phyloP scores from a whole-genome alignment of 1,284 basidiomycete genomes.

The Anthracocystis setariae region DNA sequence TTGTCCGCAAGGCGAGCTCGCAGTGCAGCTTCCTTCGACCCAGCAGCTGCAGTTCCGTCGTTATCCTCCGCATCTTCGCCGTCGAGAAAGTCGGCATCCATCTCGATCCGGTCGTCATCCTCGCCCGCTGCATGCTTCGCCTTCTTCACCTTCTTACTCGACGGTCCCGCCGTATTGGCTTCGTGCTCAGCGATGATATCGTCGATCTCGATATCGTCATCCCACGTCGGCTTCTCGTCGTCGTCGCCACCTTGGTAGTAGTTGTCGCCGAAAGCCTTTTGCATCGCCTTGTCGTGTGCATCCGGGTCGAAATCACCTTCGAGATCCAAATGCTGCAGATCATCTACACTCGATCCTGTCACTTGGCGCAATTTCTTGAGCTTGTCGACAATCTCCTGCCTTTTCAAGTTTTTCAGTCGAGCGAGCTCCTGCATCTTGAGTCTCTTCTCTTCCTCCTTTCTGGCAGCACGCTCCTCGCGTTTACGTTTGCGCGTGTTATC shows the following conservation, averaged over 20 bases:
- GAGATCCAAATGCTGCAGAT: slow-evolving; percentile 58
- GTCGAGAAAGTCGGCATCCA: slow-evolving; percentile 77
- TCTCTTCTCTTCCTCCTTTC: slow-evolving; percentile 64
- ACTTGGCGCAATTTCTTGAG: slow-evolving; percentile 59
- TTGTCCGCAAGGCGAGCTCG: slow-evolving; percentile 61
- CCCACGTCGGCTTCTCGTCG: slow-evolving; percentile 81
- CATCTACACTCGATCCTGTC: slow-evolving; percentile 54
- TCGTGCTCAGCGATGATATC: slow-evolving; percentile 74
- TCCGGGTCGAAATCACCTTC: slow-evolving; percentile 65
- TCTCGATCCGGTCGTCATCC: slow-evolving; percentile 71
- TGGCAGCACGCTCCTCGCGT: slow-evolving; percentile 57
- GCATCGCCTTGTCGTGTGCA: slow-evolving; percentile 63
- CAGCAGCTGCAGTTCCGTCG: slow-evolving; percentile 24
- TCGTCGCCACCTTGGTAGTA: slow-evolving; percentile 58
- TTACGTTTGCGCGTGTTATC: slow-evolving; percentile 64
- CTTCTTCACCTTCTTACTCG: slow-evolving; percentile 72
- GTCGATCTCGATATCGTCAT: slow-evolving; percentile 83
- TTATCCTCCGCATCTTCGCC: slow-evolving; percentile 12
- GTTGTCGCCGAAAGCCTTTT: slow-evolving; percentile 56
- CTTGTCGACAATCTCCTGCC: slow-evolving; percentile 61
- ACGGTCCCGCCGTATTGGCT: slow-evolving; percentile 67
- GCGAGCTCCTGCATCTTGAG: slow-evolving; percentile 62
- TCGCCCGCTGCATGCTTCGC: slow-evolving; percentile 60
- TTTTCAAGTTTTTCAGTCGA: slow-evolving; percentile 58
- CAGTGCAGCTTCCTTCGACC: slow-evolving; percentile 35